These are phyloP conservation scores for Sporothrix humicola DNA, from an alignment of 2,329 filamentous ascomycete species.

Conservation along the genomic window DNA sequence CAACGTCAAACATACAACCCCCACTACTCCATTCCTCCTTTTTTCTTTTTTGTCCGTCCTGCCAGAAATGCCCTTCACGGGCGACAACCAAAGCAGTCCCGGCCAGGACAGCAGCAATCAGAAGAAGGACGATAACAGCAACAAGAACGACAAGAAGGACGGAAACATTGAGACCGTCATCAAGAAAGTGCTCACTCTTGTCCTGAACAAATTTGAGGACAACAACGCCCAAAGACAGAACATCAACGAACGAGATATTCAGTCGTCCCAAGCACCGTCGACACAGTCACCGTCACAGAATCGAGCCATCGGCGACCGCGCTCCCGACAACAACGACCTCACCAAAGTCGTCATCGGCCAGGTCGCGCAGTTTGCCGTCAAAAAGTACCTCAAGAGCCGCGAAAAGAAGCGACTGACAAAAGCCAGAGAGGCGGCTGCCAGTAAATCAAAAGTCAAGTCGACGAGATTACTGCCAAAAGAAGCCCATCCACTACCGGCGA, in stretches of 20 bases:
- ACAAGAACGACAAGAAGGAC: not conserved
- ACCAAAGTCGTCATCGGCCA: slow-evolving; percentile 33
- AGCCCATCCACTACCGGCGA: no score
- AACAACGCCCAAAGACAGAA: not conserved
- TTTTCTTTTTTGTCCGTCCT: not conserved
- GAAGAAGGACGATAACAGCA: not conserved
- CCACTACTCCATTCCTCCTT: no score
- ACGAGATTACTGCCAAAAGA: not conserved
- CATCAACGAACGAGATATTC: not conserved
- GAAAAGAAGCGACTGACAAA: not conserved
- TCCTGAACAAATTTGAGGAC: slow-evolving; percentile 15
- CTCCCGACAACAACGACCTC: slow-evolving; percentile 27
- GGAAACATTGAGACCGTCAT: slow-evolving; percentile 26
- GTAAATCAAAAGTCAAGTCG: not conserved
- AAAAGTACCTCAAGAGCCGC: slow-evolving; percentile 28
- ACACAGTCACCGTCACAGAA: not conserved
- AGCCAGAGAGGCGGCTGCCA: not conserved
- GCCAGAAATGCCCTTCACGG: slow-evolving; percentile 3
- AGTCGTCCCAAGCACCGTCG: not conserved
- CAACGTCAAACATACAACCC: no score
- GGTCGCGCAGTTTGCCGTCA: slow-evolving; percentile 31
- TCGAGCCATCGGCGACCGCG: not conserved
- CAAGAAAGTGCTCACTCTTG: slow-evolving; percentile 6
- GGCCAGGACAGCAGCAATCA: not conserved
- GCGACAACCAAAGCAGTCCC: slow-evolving; percentile 15